Conservation (phyloP, 352 stramenopile species). For the Globisporangium nagaii region DNA sequence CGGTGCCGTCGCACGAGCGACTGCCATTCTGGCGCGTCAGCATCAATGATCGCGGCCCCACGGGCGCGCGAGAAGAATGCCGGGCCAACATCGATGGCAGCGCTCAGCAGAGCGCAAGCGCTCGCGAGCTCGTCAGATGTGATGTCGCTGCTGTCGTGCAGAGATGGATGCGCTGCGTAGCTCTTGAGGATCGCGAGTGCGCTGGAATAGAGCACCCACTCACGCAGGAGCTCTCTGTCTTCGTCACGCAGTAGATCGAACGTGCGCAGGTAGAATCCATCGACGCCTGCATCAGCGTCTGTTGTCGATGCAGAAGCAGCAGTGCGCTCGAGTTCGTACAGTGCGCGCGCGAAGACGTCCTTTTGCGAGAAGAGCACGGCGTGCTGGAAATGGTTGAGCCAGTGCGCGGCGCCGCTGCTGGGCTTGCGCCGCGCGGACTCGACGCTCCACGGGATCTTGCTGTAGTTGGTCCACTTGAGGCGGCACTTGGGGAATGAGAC, state of each 20-base stretch:
- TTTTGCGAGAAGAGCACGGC: slow-evolving; percentile 63
- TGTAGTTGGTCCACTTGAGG: slow-evolving; percentile 74
- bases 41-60: not conserved
- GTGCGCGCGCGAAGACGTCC: slow-evolving; percentile 32
- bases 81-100: not conserved
- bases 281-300: slow-evolving; percentile 7
- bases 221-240: slow-evolving; percentile 16
- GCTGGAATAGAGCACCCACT: slow-evolving; percentile 46
- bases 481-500: slow-evolving; percentile 46
- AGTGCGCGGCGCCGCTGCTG: slow-evolving; percentile 14
- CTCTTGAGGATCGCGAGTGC: slow-evolving; percentile 35
- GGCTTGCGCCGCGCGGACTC: slow-evolving; percentile 20
- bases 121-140: not conserved
- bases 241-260: slow-evolving; percentile 23
- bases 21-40: not conserved
- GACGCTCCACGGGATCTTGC: slow-evolving; percentile 43
- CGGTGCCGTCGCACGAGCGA: not conserved
- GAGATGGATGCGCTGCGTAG: slow-evolving; percentile 1
- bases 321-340: slow-evolving; percentile 21
- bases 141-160: not conserved
- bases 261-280: slow-evolving; percentile 50
- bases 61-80: slow-evolving; percentile 7
- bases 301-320: not conserved
- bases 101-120: not conserved
- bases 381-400: slow-evolving; percentile 68